Base-by-base conservation (phyloP, 495 filamentous ascomycete genomes). In the Neurospora sp. region DNA sequence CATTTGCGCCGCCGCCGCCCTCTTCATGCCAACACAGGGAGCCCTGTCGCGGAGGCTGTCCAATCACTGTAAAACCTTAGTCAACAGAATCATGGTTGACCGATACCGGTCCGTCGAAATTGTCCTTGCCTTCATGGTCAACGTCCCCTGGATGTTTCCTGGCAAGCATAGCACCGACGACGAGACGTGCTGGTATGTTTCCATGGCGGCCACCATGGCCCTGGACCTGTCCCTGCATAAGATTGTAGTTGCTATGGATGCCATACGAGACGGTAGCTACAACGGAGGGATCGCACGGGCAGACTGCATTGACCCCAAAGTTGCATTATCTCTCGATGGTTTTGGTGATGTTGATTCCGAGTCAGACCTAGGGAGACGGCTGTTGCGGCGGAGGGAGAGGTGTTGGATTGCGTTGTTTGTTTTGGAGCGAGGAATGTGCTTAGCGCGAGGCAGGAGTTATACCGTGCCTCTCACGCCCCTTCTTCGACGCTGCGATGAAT, bases 121-220 rank as follows among this genome's bases (percentile, higher is more conserved):
- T 72, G 87, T 93, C 6, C 78, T 93, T 17, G 91, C 89, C 3
- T 93, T 92, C 74, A 91, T 92, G 89, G 86, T 91, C n/a, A 92
- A 92, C 75, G 86, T 93, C 34, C 90, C 91, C 13, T 93, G 91
- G 91, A 92, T 93, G 87, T 85, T 88, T 15, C 89, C 90, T 0
- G 90, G 90, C 6, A 85, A 87, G 69, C 86, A 89, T 76, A 86
- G 89, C 76, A 88, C 88, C 17, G 90, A 92, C 75, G 91, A 93
- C 77, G 90, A 92, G 74, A 92, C 91, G 0, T 92, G 90, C 70
- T 88, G 87, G 36, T 92, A 92, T 72, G 88, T 92, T 71, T 88
- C 89, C 7, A 89, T 89, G 84, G 91, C 91, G 13, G 79, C 91
- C 19, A 89, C 88, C 13, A 88, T 92, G 79, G 90, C 91, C 6